These are phyloP conservation scores for Leishmania amazonensis DNA, from an alignment of 208 protist genomes.

Conservation along the genomic window DNA sequence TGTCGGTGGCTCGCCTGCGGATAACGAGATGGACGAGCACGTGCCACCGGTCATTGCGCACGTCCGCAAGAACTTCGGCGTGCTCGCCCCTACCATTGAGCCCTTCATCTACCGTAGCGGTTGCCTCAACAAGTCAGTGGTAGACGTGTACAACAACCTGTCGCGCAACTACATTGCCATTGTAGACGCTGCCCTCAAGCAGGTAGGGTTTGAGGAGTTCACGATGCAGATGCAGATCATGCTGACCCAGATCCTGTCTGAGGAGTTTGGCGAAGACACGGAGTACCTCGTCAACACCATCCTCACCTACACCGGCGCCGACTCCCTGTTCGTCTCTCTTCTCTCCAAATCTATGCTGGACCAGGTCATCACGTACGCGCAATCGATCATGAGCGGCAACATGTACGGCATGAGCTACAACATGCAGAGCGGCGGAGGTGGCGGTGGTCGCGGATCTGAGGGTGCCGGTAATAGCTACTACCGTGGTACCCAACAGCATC, in stretches of 20 bases:
- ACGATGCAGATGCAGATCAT: constrained; percentile 42
- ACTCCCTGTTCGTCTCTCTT: constrained; percentile 51
- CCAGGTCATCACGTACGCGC: constrained; percentile 41
- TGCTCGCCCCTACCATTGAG: constrained; percentile 53
- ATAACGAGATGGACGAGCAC: constrained; percentile 26
- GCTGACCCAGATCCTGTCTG: constrained; percentile 38
- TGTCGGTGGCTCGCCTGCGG: not conserved
- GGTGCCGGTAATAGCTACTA: constrained; percentile 19
- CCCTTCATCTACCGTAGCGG: constrained; percentile 62
- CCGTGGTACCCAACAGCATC: constrained; percentile 20
- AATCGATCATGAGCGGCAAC: constrained; percentile 36
- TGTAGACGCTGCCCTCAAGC: constrained; percentile 31
- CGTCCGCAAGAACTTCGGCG: constrained; percentile 65
- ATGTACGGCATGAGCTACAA: constrained; percentile 17
- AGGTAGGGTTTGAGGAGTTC: constrained; percentile 34
- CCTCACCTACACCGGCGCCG: constrained; percentile 24
- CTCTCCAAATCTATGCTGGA: constrained; percentile 44
- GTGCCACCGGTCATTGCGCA: constrained; percentile 49
- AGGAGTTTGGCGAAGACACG: constrained; percentile 37
- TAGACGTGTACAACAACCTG: constrained; percentile 60
- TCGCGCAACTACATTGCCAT: constrained; percentile 27
- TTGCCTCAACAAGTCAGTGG: constrained; percentile 41
- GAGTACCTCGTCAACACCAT: constrained; percentile 44
- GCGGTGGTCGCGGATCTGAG: constrained; percentile 6
- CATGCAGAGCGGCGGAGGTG: constrained; percentile 13